Evolutionary conservation across 139 green algal species (phyloP), one percentile per base, ranked within the genome.

Genomic region (Ostreobium quekettii): DNA sequence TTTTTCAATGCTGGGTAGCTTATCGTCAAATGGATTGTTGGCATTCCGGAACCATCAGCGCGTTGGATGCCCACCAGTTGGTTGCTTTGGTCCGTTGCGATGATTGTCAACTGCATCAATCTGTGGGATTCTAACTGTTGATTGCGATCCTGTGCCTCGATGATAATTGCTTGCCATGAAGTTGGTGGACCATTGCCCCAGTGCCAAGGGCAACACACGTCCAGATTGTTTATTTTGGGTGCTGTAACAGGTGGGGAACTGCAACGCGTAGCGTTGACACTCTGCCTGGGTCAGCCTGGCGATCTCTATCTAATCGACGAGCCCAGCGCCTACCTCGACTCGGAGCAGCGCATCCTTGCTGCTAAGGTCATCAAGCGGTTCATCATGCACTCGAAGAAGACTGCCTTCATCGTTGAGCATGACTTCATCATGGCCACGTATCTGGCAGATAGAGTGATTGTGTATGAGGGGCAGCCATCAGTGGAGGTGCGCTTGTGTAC

Each of bases 401-500:
- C 92, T 4, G 94, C 94, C 24, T 98, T 99, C 78, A 90, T 99
- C 6, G 94, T 99, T 74, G 94, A 99, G 89, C 94, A 99, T 81
- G 94, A 99, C 70, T 99, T 99, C 86, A 98, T 99, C 91, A 99
- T 99, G 94, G 90, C 94, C 31, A 94, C 93, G 6, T 98, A 98
- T 82, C 85, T 99, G 57, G 93, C 93, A 15, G 93, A 98, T 82
- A 30, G 83, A 0, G 94, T 99, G 57, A 89, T 99, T 36, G 92
- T 99, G 61, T 99, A 99, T 73, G 89, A 97, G 61, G 94, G 94
- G 22, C 37, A 82, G 74, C 89, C 93, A 4, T 90, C 83, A 33
- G 79, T 83, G 65, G 60, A 86, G 39, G n/a, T n/a, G n/a, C n/a
- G n/a, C n/a, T n/a, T n/a, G n/a, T n/a, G n/a, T n/a, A n/a, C n/a